A percentile compares a stretch with the other conserved stretches of the same genome.
Evolutionary conservation across 176 grass and related monocot species (phyloP).

Genomic region (Raddia guianensis): DNA sequence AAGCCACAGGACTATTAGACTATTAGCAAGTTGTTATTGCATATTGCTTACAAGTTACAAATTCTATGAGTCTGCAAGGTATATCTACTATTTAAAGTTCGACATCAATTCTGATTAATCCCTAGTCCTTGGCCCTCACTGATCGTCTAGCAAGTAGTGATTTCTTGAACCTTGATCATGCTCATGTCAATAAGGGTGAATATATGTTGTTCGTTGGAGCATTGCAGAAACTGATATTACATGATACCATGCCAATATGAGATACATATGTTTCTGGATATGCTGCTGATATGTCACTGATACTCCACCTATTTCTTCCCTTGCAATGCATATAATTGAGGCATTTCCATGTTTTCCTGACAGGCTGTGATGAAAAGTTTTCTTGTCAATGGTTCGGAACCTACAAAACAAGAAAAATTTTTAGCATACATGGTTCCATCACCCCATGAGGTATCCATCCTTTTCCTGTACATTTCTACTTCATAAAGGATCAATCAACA

Average conservation of each 20-base stretch:
- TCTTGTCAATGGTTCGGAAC: constrained; percentile 76
- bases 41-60: too few relatives aligned
- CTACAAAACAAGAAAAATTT: constrained; percentile 84
- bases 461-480: constrained; percentile 34
- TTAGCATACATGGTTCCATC: constrained; percentile 91
- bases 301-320: constrained; percentile 22
- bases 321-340: constrained; percentile 13
- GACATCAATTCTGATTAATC: too few relatives aligned
- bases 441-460: constrained; percentile 63
- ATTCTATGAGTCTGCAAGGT: too few relatives aligned
- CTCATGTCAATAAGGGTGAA: neutral
- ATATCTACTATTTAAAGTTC: too few relatives aligned
- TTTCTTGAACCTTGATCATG: neutral
- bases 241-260: neutral
- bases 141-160: too few relatives aligned
- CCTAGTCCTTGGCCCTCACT: too few relatives aligned
- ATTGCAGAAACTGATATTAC: constrained; percentile 10
- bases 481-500: neutral
- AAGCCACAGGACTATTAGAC: too few relatives aligned
- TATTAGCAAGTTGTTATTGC: too few relatives aligned
- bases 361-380: constrained; percentile 99
- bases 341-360: constrained; percentile 30
- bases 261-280: constrained; percentile 20
- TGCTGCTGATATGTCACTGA: neutral
- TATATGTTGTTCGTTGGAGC: neutral